Evolutionary conservation across 2,329 filamentous ascomycete genomes (phyloP).

Genomic region (Fusarium coicis): DNA sequence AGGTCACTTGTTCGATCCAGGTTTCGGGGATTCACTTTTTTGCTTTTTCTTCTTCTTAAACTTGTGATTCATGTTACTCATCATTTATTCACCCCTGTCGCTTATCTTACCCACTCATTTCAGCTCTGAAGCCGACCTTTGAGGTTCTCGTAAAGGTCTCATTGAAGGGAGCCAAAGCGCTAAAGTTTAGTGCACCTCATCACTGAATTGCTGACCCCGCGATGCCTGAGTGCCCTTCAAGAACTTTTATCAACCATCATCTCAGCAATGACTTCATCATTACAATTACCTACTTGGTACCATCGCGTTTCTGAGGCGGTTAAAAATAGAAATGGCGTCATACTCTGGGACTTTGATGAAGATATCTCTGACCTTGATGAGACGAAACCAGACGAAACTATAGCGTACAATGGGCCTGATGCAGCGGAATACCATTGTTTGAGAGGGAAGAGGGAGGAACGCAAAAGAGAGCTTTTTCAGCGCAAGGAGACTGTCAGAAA

Average conservation of each 20-base stretch:
- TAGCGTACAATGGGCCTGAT: not conserved
- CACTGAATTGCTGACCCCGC: not conserved
- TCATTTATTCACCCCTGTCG: fast-evolving
- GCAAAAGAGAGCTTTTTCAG: not conserved
- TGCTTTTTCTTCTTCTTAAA: too few species aligned
- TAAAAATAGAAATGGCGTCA: fast-evolving
- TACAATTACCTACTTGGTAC: not conserved
- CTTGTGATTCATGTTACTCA: too few species aligned
- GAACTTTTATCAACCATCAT: not conserved
- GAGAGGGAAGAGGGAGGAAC: not conserved
- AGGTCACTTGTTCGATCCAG: conserved; percentile 40
- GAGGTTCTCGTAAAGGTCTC: fast-evolving
- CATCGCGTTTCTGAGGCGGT: not conserved
- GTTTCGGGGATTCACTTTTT: conserved; percentile 30
- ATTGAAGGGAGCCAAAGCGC: not conserved
- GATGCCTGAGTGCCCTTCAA: not conserved
- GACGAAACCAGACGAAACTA: not conserved
- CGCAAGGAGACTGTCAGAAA: not conserved
- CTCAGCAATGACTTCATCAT: not conserved
- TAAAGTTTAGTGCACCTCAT: not conserved
- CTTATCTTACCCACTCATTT: not conserved
- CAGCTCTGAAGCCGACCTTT: fast-evolving
- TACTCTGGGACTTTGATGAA: not conserved
- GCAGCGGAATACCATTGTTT: not conserved
- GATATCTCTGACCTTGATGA: conserved; percentile 9